phyloP scores from a whole-genome alignment of 495 filamentous ascomycete genomes.

The Aspergillus affinis region DNA sequence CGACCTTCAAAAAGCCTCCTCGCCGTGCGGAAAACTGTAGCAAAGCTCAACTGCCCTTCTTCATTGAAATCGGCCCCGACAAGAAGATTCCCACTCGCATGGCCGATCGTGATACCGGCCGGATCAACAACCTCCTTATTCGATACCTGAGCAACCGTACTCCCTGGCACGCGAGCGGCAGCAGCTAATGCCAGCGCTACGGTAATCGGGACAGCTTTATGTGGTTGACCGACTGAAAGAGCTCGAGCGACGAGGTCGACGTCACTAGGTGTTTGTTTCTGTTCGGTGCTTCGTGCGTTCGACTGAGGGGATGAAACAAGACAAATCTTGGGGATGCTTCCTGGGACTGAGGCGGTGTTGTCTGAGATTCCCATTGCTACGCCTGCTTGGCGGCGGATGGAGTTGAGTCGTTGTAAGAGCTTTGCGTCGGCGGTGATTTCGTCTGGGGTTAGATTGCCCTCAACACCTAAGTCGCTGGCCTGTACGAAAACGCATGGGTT shows the following conservation, averaged over 20 bases:
- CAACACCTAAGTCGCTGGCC: slow-evolving; percentile 50
- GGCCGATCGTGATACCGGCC: slow-evolving; percentile 46
- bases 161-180: slow-evolving; percentile 49
- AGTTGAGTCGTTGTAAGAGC: slow-evolving; percentile 55
- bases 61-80: slow-evolving; percentile 44
- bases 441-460: slow-evolving; percentile 51
- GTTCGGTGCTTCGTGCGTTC: slow-evolving; percentile 16
- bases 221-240: slow-evolving; percentile 43
- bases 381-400: slow-evolving; percentile 60
- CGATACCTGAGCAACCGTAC: slow-evolving; percentile 25
- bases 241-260: slow-evolving; percentile 48
- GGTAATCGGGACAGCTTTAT: slow-evolving; percentile 56
- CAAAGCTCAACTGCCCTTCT: slow-evolving; percentile 40
- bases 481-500: slow-evolving; percentile 68
- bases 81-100: slow-evolving; percentile 55
- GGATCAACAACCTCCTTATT: slow-evolving; percentile 12
- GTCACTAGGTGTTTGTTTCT: slow-evolving; percentile 21
- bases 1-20: slow-evolving; percentile 56
- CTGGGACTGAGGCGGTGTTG: slow-evolving; percentile 41
- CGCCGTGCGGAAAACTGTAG: slow-evolving; percentile 54
- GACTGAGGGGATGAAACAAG: slow-evolving; percentile 48
- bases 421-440: slow-evolving; percentile 46
- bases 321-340: slow-evolving; percentile 67
- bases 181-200: slow-evolving; percentile 54
- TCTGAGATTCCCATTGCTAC: slow-evolving; percentile 61